A percentile compares a stretch with the other conserved stretches of the same genome.
phyloP scores from a whole-genome alignment of 2,329 filamentous ascomycete species.

The Scytalidium sp. region DNA sequence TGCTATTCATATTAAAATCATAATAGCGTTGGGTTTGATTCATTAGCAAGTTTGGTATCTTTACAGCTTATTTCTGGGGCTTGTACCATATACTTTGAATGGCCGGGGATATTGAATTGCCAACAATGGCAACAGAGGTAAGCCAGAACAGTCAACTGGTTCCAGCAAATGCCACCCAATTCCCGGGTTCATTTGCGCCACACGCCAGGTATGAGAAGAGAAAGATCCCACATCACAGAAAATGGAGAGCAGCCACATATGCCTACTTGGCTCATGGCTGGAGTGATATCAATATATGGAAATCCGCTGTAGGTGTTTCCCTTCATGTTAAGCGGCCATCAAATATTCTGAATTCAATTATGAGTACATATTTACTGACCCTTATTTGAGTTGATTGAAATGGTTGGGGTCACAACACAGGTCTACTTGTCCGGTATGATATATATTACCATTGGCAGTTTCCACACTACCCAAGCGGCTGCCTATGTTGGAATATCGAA shows the following conservation, averaged over 20 bases:
- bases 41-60: no score
- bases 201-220: constrained; percentile 11
- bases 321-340: neutral
- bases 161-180: constrained; percentile 7
- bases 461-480: constrained; percentile 22
- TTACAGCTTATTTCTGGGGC: no score
- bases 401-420: constrained; percentile 24
- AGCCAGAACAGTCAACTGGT: neutral
- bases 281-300: constrained; percentile 13
- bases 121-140: neutral
- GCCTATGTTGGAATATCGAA: constrained; percentile 30
- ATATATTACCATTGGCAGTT: constrained; percentile 26
- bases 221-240: constrained; percentile 2
- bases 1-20: no score
- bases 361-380: neutral
- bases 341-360: neutral
- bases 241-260: constrained; percentile 1
- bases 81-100: no score
- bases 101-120: no score
- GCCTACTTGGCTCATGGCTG: constrained; percentile 13
- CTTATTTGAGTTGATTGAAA: constrained; percentile 27
- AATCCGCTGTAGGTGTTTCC: constrained; percentile 10
- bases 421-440: constrained; percentile 31
- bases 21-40: no score
- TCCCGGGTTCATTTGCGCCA: constrained; percentile 16